These are phyloP conservation scores for Nakazawaea ernobii DNA, from an alignment of 805 yeast species.

Conservation along the genomic window DNA sequence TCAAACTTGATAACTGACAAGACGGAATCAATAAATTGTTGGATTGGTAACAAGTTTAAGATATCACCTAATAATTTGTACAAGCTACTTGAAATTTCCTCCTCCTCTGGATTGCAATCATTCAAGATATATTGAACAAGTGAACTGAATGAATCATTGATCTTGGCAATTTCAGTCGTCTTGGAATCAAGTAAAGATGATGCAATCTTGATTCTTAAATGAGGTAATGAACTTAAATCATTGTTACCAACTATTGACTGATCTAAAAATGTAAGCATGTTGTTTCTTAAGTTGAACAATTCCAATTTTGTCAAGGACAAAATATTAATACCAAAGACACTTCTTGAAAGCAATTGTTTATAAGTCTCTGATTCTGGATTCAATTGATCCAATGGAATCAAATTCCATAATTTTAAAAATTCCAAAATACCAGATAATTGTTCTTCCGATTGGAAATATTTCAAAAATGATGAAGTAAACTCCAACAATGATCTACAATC, in stretches of 20 bases:
- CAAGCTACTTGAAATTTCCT: conserved; percentile 34
- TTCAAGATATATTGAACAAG: conserved; percentile 29
- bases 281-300: conserved; percentile 39
- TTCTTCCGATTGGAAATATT: conserved; percentile 60
- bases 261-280: conserved; percentile 52
- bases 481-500: conserved; percentile 69
- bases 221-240: conserved; percentile 33
- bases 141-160: conserved; percentile 21
- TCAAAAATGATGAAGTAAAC: conserved; percentile 65
- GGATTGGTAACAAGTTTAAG: conserved; percentile 69
- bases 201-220: conserved; percentile 34
- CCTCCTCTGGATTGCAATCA: conserved; percentile 31
- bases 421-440: conserved; percentile 53
- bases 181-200: conserved; percentile 23
- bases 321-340: conserved; percentile 59
- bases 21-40: conserved; percentile 62
- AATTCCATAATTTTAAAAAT: conserved; percentile 47
- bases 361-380: conserved; percentile 30
- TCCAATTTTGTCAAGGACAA: conserved; percentile 45
- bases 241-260: conserved; percentile 38
- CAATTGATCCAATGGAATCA: conserved; percentile 36
- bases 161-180: conserved; percentile 17
- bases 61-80: conserved; percentile 56
- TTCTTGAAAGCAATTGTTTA: conserved; percentile 38
- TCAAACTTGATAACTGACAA: conserved; percentile 27